Base-by-base conservation (phyloP, 1,284 basidiomycete genomes). In the Cutaneotrichosporon sp. region DNA sequence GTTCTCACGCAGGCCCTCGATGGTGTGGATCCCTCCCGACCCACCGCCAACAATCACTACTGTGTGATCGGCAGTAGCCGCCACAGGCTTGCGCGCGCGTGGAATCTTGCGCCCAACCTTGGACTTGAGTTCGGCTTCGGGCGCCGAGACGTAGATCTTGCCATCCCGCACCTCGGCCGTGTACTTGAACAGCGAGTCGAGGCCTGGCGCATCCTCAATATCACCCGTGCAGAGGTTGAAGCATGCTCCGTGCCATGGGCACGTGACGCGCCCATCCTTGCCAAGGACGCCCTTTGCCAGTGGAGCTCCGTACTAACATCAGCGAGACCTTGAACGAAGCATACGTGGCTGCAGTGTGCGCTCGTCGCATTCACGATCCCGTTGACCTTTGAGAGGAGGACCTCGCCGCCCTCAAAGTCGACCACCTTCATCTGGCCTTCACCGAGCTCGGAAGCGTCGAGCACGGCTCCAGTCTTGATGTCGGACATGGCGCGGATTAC, bases 241-340 rank as follows among this genome's bases (percentile, higher is more conserved):
- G 82, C 92, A 95, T 42, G 93, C 92, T 82, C 92, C 91, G 77
- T 95, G 92, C 91, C 92, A 95, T 8, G 91, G 91, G 76, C 91
- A 92, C 59, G 90, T 87, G 47, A 95, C 85, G 69, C 90, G 82
- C 8, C 90, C 92, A 73, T 91, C 88, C 34, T 87, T 84, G 10
- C 89, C 87, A 58, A 96, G 83, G 8, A 92, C 88, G 65, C 92
- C 93, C 78, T 93, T 75, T 55, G 76, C 73, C 10, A 78, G 70
- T 5, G 74, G 74, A 10, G 77, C 77, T 42, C 77, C 77, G 61
- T 79, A 80, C 72, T 79, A 22, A n/a, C 2, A 30, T 71, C 64
- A 67, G 68, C 8, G 18, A 16, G 42, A 18, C 5, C 18, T 16
- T 7, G 49, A n/a, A 40, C n/a, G 30, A 32, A 8, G 71, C 75